Evolutionary conservation across 129 eudicot genomes (phyloP).

Genomic region (Chrysanthemum lavandulifolium): DNA sequence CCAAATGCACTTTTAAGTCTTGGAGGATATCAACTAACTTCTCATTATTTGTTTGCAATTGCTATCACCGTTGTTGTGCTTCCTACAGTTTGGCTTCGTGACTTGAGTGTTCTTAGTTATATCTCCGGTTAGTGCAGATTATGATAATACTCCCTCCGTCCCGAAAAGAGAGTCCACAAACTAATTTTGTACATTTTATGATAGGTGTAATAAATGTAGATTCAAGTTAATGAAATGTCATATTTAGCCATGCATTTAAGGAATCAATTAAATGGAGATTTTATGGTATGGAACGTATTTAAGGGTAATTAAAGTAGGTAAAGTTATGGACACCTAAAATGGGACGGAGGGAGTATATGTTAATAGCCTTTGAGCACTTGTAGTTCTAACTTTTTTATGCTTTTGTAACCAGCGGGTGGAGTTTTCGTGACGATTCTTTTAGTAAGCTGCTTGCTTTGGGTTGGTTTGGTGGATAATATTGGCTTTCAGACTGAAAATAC

Average conservation of each 20-base stretch:
- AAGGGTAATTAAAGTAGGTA: too few relatives aligned
- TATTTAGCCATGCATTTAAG: too few relatives aligned
- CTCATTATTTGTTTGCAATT: conserved; percentile 64
- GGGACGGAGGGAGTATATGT: not conserved
- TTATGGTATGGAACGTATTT: too few relatives aligned
- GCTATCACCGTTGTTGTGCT: conserved; percentile 59
- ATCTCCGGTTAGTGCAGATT: conserved; percentile 55
- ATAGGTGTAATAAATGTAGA: too few relatives aligned
- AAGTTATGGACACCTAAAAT: too few relatives aligned
- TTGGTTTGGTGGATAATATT: conserved; percentile 69
- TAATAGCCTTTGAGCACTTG: not conserved
- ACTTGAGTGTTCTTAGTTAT: conserved; percentile 82
- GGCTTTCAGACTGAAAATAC: conserved; percentile 49
- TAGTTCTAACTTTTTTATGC: conserved; percentile 1
- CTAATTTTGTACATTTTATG: too few relatives aligned
- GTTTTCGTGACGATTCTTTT: conserved; percentile 70
- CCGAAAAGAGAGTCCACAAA: too few relatives aligned
- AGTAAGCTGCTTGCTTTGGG: conserved; percentile 72
- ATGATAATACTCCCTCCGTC: not conserved
- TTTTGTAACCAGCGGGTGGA: conserved; percentile 69
- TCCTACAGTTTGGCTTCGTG: conserved; percentile 81
- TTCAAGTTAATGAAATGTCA: too few relatives aligned
- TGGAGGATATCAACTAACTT: conserved; percentile 40
- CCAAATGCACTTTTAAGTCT: conserved; percentile 69
- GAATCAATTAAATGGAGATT: too few relatives aligned